Evolutionary conservation across 2,329 filamentous ascomycete species (phyloP).

Genomic region (Verticillium tricorpus): DNA sequence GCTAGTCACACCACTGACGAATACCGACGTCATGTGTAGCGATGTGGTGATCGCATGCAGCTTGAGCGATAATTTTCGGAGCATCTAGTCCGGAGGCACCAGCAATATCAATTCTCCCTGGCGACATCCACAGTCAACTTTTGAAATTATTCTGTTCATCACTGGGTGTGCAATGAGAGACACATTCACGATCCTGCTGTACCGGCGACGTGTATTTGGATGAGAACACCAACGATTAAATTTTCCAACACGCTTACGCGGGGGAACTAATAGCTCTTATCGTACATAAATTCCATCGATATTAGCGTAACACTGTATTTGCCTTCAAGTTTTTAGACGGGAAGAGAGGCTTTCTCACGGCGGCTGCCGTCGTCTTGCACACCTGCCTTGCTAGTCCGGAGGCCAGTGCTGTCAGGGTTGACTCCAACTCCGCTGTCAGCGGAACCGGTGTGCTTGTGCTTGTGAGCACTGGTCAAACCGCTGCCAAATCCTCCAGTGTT

Average conservation of each 20-base stretch:
- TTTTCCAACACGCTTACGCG: no score
- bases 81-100: neutral
- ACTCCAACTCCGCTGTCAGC: neutral
- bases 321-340: neutral
- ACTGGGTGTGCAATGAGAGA: no score
- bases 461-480: neutral
- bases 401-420: neutral
- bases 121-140: no score
- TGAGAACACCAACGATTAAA: no score
- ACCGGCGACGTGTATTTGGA: no score
- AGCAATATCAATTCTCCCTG: no score
- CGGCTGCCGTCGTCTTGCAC: neutral
- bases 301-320: no score
- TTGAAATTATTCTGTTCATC: no score
- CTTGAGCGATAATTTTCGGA: no score
- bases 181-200: no score
- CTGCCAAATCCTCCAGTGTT: neutral
- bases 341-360: neutral
- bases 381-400: neutral
- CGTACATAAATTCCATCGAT: neutral
- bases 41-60: no score
- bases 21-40: neutral
- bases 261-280: neutral
- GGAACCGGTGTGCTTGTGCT: neutral
- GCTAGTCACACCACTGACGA: neutral